Evolutionary conservation across 805 yeast genomes (phyloP).

Genomic region (Nakazawaea holstii): DNA sequence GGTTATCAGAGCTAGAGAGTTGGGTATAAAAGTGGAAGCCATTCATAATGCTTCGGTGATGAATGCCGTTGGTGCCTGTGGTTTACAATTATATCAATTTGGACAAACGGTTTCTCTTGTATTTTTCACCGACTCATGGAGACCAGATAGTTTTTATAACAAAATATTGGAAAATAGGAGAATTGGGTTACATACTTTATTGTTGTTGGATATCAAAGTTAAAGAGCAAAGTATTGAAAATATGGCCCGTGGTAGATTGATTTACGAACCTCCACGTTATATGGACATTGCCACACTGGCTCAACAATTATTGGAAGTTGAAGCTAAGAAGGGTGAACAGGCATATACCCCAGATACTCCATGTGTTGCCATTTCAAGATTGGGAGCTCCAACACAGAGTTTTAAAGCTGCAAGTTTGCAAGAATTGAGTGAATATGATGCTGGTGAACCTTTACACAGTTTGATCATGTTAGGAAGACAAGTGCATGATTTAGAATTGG

Average conservation of each 20-base stretch:
- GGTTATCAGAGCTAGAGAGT: conserved; percentile 84
- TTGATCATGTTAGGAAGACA: conserved; percentile 87
- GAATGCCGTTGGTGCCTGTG: conserved; percentile 99
- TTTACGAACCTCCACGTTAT: conserved; percentile 95
- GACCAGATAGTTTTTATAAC: conserved; percentile 91
- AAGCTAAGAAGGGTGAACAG: conserved; percentile 64
- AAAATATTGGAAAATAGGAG: conserved; percentile 84
- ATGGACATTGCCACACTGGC: conserved; percentile 92
- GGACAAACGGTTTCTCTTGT: conserved; percentile 98
- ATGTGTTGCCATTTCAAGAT: conserved; percentile 86
- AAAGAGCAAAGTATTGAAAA: conserved; percentile 95
- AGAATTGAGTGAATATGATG: conserved; percentile 75
- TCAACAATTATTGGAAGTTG: conserved; percentile 80
- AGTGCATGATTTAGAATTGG: conserved; percentile 89
- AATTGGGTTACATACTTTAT: conserved; percentile 87
- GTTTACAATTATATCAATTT: conserved; percentile 87
- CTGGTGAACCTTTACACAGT: conserved; percentile 94
- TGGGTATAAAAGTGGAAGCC: conserved; percentile 69
- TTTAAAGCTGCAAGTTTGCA: conserved; percentile 82
- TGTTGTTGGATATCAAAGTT: conserved; percentile 88
- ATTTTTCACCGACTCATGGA: conserved; percentile 92
- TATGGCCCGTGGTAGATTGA: conserved; percentile 85
- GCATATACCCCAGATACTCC: conserved; percentile 88
- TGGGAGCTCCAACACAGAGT: conserved; percentile 80
- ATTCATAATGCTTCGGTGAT: conserved; percentile 95